Percentiles rank a stretch among this genome's conserved stretches.
These are phyloP conservation scores for Dactylellina leptospora DNA, from an alignment of 2,329 filamentous ascomycete species.

Conservation along the genomic window DNA sequence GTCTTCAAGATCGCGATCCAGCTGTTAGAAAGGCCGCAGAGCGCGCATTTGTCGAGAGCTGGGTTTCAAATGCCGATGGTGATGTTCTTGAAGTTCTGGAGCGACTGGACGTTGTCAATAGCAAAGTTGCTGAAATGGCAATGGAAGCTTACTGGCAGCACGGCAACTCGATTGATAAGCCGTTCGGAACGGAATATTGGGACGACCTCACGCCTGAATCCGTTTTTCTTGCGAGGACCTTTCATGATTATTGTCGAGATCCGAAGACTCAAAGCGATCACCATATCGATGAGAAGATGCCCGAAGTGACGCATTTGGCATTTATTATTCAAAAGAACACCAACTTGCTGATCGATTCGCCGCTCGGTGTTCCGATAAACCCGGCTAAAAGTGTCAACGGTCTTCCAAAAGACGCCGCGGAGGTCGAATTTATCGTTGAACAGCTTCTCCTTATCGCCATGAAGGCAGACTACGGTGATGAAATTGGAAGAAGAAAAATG, in stretches of 20 bases:
- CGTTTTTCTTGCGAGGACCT: constrained; percentile 87
- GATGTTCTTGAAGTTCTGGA: constrained; percentile 89
- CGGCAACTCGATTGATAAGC: constrained; percentile 77
- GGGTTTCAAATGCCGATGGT: constrained; percentile 93
- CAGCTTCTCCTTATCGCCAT: constrained; percentile 91
- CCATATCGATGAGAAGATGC: constrained; percentile 85
- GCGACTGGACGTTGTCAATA: constrained; percentile 90
- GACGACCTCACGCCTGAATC: constrained; percentile 83
- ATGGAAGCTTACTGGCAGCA: constrained; percentile 98
- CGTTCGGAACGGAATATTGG: constrained; percentile 81
- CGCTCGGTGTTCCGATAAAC: constrained; percentile 58
- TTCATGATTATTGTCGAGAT: constrained; percentile 88
- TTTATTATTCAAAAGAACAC: constrained; percentile 86
- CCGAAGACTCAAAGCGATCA: constrained; percentile 75
- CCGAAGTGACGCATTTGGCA: constrained; percentile 89
- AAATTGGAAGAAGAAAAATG: constrained; percentile 94
- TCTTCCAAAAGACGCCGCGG: constrained; percentile 71
- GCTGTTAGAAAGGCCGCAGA: constrained; percentile 91
- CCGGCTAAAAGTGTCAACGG: constrained; percentile 60
- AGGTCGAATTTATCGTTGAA: constrained; percentile 94
- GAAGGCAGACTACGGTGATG: constrained; percentile 95
- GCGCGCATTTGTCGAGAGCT: constrained; percentile 89
- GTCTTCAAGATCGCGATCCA: constrained; percentile 90
- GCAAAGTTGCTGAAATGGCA: constrained; percentile 88
- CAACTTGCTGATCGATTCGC: constrained; percentile 62